Conservation (phyloP, 164 flowering plant genomes). For the Aristolochia contorta region DNA sequence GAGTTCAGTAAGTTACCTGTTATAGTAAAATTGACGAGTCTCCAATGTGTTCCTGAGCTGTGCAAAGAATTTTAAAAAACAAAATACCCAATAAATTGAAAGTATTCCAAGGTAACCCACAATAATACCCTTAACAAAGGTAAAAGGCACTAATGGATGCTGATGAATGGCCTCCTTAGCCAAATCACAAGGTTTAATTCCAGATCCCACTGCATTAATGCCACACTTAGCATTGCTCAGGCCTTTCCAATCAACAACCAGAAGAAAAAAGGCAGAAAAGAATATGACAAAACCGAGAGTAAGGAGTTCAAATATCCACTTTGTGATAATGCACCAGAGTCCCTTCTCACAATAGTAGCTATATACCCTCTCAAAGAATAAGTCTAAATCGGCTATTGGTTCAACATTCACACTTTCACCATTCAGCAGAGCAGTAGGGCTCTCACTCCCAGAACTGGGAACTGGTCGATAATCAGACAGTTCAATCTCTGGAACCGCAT, state of each 20-base stretch:
- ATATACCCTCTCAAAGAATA: slow-evolving; percentile 90
- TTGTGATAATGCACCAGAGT: slow-evolving; percentile 86
- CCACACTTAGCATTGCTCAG: slow-evolving; percentile 96
- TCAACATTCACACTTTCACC: slow-evolving; percentile 71
- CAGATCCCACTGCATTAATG: slow-evolving; percentile 94
- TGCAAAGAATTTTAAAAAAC: slow-evolving; percentile 81
- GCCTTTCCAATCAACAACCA: slow-evolving; percentile 91
- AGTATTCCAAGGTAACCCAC: slow-evolving; percentile 84
- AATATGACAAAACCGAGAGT: slow-evolving; percentile 78
- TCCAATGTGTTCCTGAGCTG: slow-evolving; percentile 66
- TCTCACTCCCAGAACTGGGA: slow-evolving; percentile 86
- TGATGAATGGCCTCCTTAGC: slow-evolving; percentile 74
- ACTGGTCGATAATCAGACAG: slow-evolving; percentile 62
- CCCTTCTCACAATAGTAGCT: slow-evolving; percentile 95
- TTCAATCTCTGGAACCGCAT: slow-evolving; percentile 75
- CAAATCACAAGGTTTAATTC: slow-evolving; percentile 89
- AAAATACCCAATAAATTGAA: slow-evolving; percentile 80
- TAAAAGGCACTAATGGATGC: slow-evolving; percentile 82
- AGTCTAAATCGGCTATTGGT: slow-evolving; percentile 82
- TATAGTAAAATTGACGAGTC: slow-evolving; percentile 72
- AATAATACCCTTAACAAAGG: slow-evolving; percentile 63
- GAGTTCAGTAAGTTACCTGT: slow-evolving; percentile 37
- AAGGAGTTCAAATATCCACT: slow-evolving; percentile 92
- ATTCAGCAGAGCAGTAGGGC: slow-evolving; percentile 93
- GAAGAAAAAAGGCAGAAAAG: slow-evolving; percentile 83